Base-by-base conservation (phyloP, 768 basidiomycete species). In the Calocybe indica region DNA sequence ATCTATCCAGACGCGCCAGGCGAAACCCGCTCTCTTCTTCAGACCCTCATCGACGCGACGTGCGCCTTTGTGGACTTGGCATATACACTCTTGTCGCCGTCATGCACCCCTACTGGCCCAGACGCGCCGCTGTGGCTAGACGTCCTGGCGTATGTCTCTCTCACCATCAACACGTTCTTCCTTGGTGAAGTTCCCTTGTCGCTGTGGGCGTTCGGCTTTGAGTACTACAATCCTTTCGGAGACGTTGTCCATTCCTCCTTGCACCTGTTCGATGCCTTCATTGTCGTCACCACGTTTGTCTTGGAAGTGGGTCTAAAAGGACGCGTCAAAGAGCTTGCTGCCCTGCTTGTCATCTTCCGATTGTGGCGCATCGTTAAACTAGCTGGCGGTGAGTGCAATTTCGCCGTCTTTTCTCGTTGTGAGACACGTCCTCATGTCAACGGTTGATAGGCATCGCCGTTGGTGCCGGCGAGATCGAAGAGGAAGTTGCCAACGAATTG, bases 321-420 rank as follows among this genome's bases (percentile, higher is more conserved):
- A 2, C 73, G 67, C 45, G 84, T 86, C 58, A 68, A 79, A 50
- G 86, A 92, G 56, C 72, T 91, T 14, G 84, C 82, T 1, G 77
- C 74, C 5, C 65, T 92, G 22, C 75, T 92, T 32, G 73, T 92
- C 37, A 66, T 85, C 13, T 67, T 92, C 29, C 88, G 89, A 63
- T 62, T 92, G 10, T 90, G 90, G 89, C 74, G 89, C 22, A 68
- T 92, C 31, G 76, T 91, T 22, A 88, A 90, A 59, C 70, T 92
- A 9, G 81, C 88, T 32, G 68, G 70, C 64, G 69, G 71, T 77
- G 38, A 55, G 58, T 14, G 22, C n/a, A 32, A 8, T 22, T 41
- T 22, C n/a, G 6, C 13, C 15, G 10, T 28, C 40, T 40, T 7
- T 32, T 10, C 40, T 7, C 40, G 38, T 11, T 30, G 14, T 3